Percentiles rank a stretch among this genome's conserved stretches.
Evolutionary conservation across 441 rosid genomes (phyloP).

Genomic region (Adansonia madagascariensis): DNA sequence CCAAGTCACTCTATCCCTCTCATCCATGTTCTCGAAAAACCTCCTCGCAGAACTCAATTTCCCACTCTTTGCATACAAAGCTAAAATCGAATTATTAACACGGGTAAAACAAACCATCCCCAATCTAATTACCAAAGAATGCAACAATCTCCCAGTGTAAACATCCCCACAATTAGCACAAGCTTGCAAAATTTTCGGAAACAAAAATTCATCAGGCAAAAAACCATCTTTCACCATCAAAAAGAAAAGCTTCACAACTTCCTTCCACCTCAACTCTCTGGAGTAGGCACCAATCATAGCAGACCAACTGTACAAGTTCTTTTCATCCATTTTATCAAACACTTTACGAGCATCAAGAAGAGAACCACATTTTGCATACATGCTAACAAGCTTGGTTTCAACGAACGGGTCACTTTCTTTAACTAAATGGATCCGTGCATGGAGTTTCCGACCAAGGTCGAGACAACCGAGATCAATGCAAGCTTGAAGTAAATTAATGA

Average conservation of each 20-base stretch:
- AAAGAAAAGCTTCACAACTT: slow-evolving; percentile 55
- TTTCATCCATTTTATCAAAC: slow-evolving; percentile 59
- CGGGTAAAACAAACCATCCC: slow-evolving; percentile 42
- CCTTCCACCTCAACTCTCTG: slow-evolving; percentile 55
- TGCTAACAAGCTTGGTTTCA: slow-evolving; percentile 68
- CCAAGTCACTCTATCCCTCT: slow-evolving; percentile 65
- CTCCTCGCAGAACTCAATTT: slow-evolving; percentile 49
- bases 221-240: slow-evolving; percentile 58
- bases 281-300: slow-evolving; percentile 71
- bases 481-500: slow-evolving; percentile 54
- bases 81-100: slow-evolving; percentile 53
- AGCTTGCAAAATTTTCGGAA: slow-evolving; percentile 64
- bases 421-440: slow-evolving; percentile 50
- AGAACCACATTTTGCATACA: slow-evolving; percentile 66
- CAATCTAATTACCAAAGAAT: slow-evolving; percentile 49
- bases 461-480: slow-evolving; percentile 68
- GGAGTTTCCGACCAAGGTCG: slow-evolving; percentile 61
- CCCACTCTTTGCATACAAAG: slow-evolving; percentile 67
- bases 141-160: slow-evolving; percentile 50
- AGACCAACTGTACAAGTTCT: slow-evolving; percentile 64
- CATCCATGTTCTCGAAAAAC: slow-evolving; percentile 49
- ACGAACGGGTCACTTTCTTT: slow-evolving; percentile 46
- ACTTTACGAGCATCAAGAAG: slow-evolving; percentile 54
- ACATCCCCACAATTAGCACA: slow-evolving; percentile 55
- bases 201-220: slow-evolving; percentile 59